A percentile compares a stretch with the other conserved stretches of the same genome.
These are phyloP conservation scores for Mycena pura DNA, from an alignment of 768 basidiomycete genomes.

Conservation along the genomic window DNA sequence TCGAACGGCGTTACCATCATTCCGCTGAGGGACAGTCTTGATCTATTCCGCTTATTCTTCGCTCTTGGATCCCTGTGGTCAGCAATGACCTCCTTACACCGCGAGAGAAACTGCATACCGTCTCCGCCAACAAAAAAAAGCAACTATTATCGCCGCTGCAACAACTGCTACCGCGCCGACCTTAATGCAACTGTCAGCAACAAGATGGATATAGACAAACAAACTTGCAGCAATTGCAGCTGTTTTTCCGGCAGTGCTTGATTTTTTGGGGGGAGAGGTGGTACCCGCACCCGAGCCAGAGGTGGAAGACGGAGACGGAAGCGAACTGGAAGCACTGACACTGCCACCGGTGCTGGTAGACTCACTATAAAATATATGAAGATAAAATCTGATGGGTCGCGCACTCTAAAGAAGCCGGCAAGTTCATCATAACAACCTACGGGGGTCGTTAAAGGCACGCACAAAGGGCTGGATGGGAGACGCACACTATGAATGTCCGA, in stretches of 20 bases:
- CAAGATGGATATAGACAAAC: neutral
- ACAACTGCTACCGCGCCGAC: conserved; percentile 11
- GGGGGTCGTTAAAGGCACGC: too few relatives aligned
- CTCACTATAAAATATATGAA: too few relatives aligned
- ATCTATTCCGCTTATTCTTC: neutral
- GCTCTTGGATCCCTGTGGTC: neutral
- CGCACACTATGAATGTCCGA: conserved; percentile 21
- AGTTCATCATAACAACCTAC: conserved; percentile 22
- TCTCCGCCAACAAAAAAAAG: conserved; percentile 9
- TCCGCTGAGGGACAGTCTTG: conserved; percentile 2
- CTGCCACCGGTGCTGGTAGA: too few relatives aligned
- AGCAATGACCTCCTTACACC: neutral
- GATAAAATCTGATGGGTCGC: neutral
- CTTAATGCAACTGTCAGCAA: neutral
- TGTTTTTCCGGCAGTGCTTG: conserved; percentile 6
- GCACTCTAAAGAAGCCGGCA: conserved; percentile 8
- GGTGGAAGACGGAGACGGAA: neutral
- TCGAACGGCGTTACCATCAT: conserved; percentile 17
- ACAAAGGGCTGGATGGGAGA: too few relatives aligned
- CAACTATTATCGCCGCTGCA: conserved; percentile 8
- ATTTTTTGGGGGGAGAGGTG: neutral
- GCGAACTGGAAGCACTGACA: neutral
- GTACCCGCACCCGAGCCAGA: neutral
- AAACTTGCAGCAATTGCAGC: conserved; percentile 20
- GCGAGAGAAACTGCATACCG: neutral